Evolutionary conservation across 805 yeast species (phyloP), one percentile per base, ranked within the genome.

Genomic region (Myxozyma kluyveri): DNA sequence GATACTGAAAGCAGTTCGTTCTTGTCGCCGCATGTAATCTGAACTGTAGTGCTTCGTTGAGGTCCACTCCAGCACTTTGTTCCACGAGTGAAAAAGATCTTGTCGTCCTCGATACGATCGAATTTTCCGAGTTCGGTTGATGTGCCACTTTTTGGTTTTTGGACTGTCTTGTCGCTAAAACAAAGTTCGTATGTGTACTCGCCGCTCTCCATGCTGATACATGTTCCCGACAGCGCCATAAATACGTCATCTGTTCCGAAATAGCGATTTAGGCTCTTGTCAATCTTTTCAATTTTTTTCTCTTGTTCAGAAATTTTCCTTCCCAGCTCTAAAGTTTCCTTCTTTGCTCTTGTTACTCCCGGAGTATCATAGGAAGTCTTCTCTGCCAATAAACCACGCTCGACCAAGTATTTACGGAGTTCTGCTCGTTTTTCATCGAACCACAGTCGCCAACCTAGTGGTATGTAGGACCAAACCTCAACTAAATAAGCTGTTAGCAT

Each of bases 1-100:
- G 83, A 74, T 7, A 91, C 95, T 2, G 80, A 67, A n/a, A 84
- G 50, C 22, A 88, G 67, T 50, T 75, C 72, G 42, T 77, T 72
- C 2, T 72, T 68, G 1, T 74, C 69, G 0, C 95, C 95, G 69
- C 99, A 93, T 17, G 73, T 71, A 49, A 90, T 64, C 21, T 72
- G 72, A 1, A 87, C 83, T 7, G 67, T 69, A 1, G 88, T 90
- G 31, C 84, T 77, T 67, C 99, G 80, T 26, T 72, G 67, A 3
- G 97, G 97, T 0, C 99, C 99, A 66, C 89, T 87, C 96, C 98
- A 91, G 69, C 99, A 93, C 64, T 75, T 78, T 38, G 81, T 82
- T 19, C 99, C 99, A 18, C 72, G 64, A 3, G 67, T 72, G 64
- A 74, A 93, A 27, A 63, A 61, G 27, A 79, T 56, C 19, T 56